A percentile compares a stretch with the other conserved stretches of the same genome.
These are phyloP conservation scores for Penicillium sumatraense DNA, from an alignment of 2,329 filamentous ascomycete species.

Conservation along the genomic window DNA sequence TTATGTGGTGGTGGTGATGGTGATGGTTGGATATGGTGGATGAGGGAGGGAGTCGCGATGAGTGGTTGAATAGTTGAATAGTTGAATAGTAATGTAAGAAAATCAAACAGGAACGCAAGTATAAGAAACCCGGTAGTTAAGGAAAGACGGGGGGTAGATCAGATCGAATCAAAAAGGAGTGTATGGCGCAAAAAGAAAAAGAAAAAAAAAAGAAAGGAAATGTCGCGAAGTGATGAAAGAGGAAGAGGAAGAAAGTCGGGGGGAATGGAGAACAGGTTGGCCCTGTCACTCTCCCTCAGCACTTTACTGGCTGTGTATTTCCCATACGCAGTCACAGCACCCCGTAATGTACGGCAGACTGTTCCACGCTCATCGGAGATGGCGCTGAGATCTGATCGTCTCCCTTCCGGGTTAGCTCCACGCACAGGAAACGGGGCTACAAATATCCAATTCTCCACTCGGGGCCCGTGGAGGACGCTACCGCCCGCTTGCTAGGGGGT, in stretches of 20 bases:
- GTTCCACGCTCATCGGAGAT: no score
- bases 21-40: constrained; percentile 4
- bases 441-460: constrained; percentile 7
- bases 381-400: constrained; percentile 7
- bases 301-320: no score
- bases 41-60: neutral
- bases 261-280: constrained; percentile 11
- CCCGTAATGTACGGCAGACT: no score
- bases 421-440: constrained; percentile 10
- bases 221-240: constrained; percentile 9
- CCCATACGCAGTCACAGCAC: no score
- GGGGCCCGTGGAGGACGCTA: constrained; percentile 27
- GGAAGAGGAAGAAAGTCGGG: constrained; percentile 23
- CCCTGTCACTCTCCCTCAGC: no score
- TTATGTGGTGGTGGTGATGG: neutral
- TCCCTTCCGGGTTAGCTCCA: neutral
- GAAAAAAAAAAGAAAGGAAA: constrained; percentile 20
- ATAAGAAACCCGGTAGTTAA: constrained; percentile 22
- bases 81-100: no score
- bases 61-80: constrained; percentile 6
- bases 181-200: constrained; percentile 24
- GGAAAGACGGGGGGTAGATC: constrained; percentile 26
- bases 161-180: constrained; percentile 22
- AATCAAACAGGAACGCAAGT: constrained; percentile 29
- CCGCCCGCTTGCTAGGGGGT: constrained; percentile 37